Conservation (phyloP, 129 eudicot genomes). For the Lactuca saligna region DNA sequence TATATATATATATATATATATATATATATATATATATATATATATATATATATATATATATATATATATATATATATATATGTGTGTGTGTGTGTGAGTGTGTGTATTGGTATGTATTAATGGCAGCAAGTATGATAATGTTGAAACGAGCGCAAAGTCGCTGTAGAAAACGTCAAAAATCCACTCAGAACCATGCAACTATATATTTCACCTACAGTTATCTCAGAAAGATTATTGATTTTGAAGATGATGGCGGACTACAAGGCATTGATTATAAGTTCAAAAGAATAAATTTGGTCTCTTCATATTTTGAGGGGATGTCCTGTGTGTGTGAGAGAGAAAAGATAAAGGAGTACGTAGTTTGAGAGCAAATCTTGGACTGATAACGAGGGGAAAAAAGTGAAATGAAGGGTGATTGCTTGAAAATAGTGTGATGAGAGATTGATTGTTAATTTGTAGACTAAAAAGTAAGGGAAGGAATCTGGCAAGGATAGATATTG, state of each 20-base stretch:
- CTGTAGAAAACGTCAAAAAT: constrained; percentile 40
- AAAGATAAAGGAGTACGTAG: constrained; percentile 36
- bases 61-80: too few species aligned
- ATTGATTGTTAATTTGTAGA: constrained; percentile 24
- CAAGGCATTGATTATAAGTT: constrained; percentile 16
- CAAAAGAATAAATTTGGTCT: constrained; percentile 36
- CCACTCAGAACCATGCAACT: constrained; percentile 62
- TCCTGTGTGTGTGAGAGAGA: neutral
- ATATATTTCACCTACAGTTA: neutral
- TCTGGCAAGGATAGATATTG: constrained; percentile 36
- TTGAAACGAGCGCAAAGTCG: neutral
- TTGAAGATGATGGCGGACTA: neutral
- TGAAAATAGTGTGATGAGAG: constrained; percentile 20
- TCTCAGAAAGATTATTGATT: constrained; percentile 20
- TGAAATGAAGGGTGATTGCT: constrained; percentile 31
- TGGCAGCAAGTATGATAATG: too few species aligned
- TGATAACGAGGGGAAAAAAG: constrained; percentile 34
- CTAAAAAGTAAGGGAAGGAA: constrained; percentile 38
- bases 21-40: too few species aligned
- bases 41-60: too few species aligned
- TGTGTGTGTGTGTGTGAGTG: too few species aligned
- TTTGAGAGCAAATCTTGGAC: constrained; percentile 35
- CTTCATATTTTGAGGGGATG: constrained; percentile 1
- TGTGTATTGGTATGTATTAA: neutral
- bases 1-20: too few species aligned